Percentiles rank a stretch among this genome's conserved stretches.
phyloP scores from a whole-genome alignment of 2,329 filamentous ascomycete species.

The Xylariales sp. region DNA sequence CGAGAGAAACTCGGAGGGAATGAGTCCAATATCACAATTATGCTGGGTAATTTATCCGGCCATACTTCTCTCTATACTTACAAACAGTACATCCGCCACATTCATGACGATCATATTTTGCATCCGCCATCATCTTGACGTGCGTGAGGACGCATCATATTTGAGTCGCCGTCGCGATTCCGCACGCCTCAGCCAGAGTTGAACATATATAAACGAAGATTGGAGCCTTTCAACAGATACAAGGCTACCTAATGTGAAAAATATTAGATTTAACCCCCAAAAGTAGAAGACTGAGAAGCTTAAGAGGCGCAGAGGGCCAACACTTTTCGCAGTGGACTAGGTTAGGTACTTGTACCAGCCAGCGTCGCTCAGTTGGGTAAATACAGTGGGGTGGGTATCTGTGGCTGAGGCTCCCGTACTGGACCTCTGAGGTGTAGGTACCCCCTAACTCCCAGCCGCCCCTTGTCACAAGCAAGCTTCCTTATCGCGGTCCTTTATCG shows the following conservation, averaged over 20 bases:
- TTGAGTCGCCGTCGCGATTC: background rate
- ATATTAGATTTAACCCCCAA: background rate
- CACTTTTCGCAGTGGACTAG: too few relatives aligned
- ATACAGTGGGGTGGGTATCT: background rate
- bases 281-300: too few relatives aligned
- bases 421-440: background rate
- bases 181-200: too few relatives aligned
- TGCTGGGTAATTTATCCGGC: constrained; percentile 29
- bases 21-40: background rate
- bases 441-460: too few relatives aligned
- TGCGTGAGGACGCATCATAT: background rate
- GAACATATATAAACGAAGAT: too few relatives aligned
- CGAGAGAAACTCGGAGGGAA: constrained; percentile 8
- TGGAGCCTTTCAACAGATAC: background rate
- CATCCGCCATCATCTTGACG: background rate
- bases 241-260: background rate
- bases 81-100: background rate
- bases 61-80: background rate
- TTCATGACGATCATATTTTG: constrained; percentile 7
- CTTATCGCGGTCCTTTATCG: constrained; percentile 30
- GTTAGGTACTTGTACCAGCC: background rate
- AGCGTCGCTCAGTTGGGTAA: background rate
- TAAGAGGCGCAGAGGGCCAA: background rate
- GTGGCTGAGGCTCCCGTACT: background rate
- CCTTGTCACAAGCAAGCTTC: background rate